Evolutionary conservation across 176 grass and related monocot species (phyloP).

Genomic region (Eragrostis curvula): DNA sequence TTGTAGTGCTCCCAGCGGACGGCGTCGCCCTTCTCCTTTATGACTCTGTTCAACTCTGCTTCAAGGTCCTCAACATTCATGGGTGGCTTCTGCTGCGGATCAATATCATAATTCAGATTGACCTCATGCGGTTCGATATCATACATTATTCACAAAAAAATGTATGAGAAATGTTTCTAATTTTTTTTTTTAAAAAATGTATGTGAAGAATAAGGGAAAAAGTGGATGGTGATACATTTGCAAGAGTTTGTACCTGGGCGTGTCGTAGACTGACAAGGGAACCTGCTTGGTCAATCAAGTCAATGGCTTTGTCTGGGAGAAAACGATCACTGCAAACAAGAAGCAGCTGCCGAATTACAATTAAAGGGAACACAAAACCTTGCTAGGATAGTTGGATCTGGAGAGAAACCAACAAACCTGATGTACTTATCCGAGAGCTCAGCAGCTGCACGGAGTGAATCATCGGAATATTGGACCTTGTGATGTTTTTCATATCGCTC

Average conservation of each 20-base stretch:
- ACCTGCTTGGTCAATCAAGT: constrained; percentile 88
- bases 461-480: constrained; percentile 74
- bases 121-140: too few species aligned
- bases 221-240: too few species aligned
- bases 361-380: too few species aligned
- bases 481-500: constrained; percentile 83
- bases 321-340: constrained; percentile 66
- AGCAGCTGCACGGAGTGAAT: constrained; percentile 64
- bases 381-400: background rate
- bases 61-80: constrained; percentile 63
- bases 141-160: too few species aligned
- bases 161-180: too few species aligned
- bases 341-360: background rate
- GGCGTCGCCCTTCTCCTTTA: background rate
- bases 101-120: background rate
- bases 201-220: too few species aligned
- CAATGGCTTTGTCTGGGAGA: constrained; percentile 87
- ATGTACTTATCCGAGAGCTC: constrained; percentile 86
- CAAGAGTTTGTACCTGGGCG: constrained; percentile 54
- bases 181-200: too few species aligned
- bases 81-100: background rate
- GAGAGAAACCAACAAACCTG: constrained; percentile 44
- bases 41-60: constrained; percentile 63
- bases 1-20: too few species aligned
- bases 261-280: constrained; percentile 69